Percentiles rank a stretch among this genome's conserved stretches.
phyloP scores from a whole-genome alignment of 2,329 filamentous ascomycete species.

The Fusarium stilboides region DNA sequence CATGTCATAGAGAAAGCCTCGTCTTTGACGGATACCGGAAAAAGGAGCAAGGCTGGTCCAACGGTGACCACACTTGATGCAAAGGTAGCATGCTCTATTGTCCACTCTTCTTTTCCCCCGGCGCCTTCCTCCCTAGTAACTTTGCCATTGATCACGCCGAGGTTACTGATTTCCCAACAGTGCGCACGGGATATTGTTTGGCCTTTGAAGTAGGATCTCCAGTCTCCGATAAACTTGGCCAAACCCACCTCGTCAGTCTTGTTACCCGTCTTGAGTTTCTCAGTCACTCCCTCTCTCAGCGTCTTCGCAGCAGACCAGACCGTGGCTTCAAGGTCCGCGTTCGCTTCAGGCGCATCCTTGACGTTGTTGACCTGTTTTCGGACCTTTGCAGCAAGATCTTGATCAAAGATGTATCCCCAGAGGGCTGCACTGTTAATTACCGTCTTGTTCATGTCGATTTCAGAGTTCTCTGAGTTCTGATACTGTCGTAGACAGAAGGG shows the following conservation, averaged over 20 bases:
- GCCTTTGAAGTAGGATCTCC: conserved; percentile 11
- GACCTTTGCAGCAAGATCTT: not conserved
- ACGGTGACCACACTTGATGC: conserved; percentile 4
- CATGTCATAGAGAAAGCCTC: not conserved
- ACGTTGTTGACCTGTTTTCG: not conserved
- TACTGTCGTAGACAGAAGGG: conserved; percentile 28
- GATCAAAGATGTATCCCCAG: conserved; percentile 12
- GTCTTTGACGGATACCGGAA: conserved; percentile 2
- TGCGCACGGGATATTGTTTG: not conserved
- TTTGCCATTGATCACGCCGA: conserved; percentile 19
- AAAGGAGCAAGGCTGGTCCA: conserved; percentile 18
- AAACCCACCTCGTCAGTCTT: conserved; percentile 27
- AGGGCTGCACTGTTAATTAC: conserved; percentile 11
- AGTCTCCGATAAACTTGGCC: conserved; percentile 22
- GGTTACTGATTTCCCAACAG: conserved; percentile 35
- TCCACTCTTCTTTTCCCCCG: not conserved
- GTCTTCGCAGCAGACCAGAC: conserved; percentile 45
- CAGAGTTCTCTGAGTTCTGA: not conserved
- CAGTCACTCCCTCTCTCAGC: conserved; percentile 36
- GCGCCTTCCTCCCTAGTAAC: not conserved
- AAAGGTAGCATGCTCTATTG: conserved; percentile 10
- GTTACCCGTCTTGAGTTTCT: conserved; percentile 28
- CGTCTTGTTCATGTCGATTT: conserved; percentile 9
- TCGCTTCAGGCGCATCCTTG: not conserved
- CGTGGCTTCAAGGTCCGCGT: not conserved